phyloP scores from a whole-genome alignment of 1,139 yeast species.

The Kurtzmaniella quercitrusa region DNA sequence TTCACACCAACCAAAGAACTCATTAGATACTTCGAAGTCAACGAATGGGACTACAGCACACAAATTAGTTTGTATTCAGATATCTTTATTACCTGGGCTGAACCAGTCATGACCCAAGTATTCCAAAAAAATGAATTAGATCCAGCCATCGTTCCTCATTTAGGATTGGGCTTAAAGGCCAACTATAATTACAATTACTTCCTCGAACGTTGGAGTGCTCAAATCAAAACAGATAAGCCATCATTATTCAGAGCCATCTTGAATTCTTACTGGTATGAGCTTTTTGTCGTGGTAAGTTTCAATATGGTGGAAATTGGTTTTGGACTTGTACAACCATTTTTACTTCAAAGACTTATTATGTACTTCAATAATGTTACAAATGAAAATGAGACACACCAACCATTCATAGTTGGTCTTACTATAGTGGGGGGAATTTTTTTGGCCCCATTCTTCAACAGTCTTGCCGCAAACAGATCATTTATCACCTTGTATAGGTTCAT shows the following conservation, averaged over 20 bases:
- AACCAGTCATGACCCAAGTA: constrained; percentile 19
- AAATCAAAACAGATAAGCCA: constrained; percentile 17
- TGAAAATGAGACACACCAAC: constrained; percentile 14
- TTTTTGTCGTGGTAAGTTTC: constrained; percentile 11
- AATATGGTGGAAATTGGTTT: constrained; percentile 20
- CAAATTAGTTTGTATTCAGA: constrained; percentile 22
- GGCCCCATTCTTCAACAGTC: constrained; percentile 21
- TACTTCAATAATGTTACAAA: constrained; percentile 20
- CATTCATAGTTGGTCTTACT: constrained; percentile 27
- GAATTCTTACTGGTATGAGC: constrained; percentile 6
- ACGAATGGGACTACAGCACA: constrained; percentile 25
- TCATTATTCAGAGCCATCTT: constrained; percentile 14
- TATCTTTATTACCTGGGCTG: constrained; percentile 21
- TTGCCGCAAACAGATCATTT: constrained; percentile 24
- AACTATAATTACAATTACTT: constrained; percentile 19
- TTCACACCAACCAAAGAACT: constrained; percentile 47
- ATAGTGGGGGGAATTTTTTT: constrained; percentile 27
- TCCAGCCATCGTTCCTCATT: constrained; percentile 16
- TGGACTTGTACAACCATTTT: constrained; percentile 26
- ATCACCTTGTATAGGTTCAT: constrained; percentile 17
- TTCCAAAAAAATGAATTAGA: constrained; percentile 20
- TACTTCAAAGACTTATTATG: constrained; percentile 27
- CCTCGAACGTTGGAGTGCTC: constrained; percentile 18
- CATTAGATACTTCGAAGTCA: constrained; percentile 31
- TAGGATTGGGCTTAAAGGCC: constrained; percentile 18